Evolutionary conservation across 2,329 filamentous ascomycete genomes (phyloP), one percentile per base, ranked within the genome.

Genomic region (Fusarium sp.): DNA sequence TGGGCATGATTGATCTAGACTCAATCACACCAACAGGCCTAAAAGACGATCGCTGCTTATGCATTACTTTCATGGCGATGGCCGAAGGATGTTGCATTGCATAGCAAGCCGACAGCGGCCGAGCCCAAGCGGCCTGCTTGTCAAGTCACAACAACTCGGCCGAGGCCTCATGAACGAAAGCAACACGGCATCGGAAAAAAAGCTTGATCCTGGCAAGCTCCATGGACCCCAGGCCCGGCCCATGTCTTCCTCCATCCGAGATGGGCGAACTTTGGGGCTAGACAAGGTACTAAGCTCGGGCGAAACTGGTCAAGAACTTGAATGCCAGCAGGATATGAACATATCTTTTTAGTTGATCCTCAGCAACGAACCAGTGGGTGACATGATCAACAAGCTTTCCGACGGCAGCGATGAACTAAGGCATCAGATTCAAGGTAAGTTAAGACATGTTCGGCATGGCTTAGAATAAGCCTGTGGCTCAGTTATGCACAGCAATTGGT

Each of bases 61-160:
- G 46, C 48, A 37, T 14, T 46, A 29, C 21, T 54, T 45, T 38
- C n/a, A 59, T 56, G n/a, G 16, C 45, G 23, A 55, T 31, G 25
- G 19, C 39, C 35, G 51, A 54, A 54, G 45, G 18, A 49, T 39
- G 45, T 59, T 70, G 21, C 62, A 37, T 64, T 71, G 49, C 45
- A 52, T 60, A 46, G 42, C 46, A 69, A 71, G 70, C 59, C 70
- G 70, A 52, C 49, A 42, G 37, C 67, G 71, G 56, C 70, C 67
- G 70, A 72, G 63, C 59, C 62, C 59, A 69, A 73, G 62, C 66
- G 62, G 51, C 49, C 60, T 60, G 25, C 58, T 46, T 38, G 27
- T 44, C 38, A 35, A 44, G 27, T 45, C 23, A 66, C 16, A 44
- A 68, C 46, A 51, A 73, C 71, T 73, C 71, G 67, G 71, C 71